A percentile compares a stretch with the other conserved stretches of the same genome.
phyloP scores from a whole-genome alignment of 2,329 filamentous ascomycete genomes.

The Cryphonectria parasitica region DNA sequence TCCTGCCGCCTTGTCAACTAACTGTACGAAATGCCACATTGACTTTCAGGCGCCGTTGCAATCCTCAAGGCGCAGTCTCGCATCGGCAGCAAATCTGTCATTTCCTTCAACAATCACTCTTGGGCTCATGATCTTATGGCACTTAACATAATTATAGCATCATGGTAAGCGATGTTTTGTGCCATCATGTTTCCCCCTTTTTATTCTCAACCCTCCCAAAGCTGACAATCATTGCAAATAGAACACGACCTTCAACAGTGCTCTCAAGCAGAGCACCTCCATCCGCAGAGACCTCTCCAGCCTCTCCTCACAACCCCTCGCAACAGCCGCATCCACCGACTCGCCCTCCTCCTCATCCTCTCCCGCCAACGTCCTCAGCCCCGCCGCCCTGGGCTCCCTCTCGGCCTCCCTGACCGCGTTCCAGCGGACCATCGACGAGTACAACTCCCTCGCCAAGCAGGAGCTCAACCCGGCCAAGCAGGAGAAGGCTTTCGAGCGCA shows the following conservation, averaged over 20 bases:
- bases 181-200: accelerated
- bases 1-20: slow-evolving; percentile 6
- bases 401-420: slow-evolving; percentile 73
- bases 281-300: slow-evolving; percentile 77
- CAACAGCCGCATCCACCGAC: slow-evolving; percentile 28
- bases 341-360: slow-evolving; percentile 51
- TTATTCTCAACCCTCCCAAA: neutral
- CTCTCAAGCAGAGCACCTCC: slow-evolving; percentile 80
- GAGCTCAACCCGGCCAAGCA: slow-evolving; percentile 92
- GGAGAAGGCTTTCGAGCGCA: slow-evolving; percentile 83
- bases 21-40: slow-evolving; percentile 9
- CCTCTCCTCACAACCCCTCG: slow-evolving; percentile 53
- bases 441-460: slow-evolving; percentile 80
- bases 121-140: neutral
- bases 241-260: slow-evolving; percentile 87
- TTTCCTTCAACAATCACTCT: neutral
- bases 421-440: slow-evolving; percentile 89
- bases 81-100: neutral
- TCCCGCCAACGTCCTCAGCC: slow-evolving; percentile 57
- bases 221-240: slow-evolving; percentile 38
- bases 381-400: slow-evolving; percentile 64
- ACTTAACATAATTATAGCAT: neutral
- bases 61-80: neutral
- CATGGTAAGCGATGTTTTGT: slow-evolving; percentile 7
- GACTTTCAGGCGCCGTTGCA: slow-evolving; percentile 5